Base-by-base conservation (phyloP, 2,329 filamentous ascomycete genomes). In the Penicillium crustosum region DNA sequence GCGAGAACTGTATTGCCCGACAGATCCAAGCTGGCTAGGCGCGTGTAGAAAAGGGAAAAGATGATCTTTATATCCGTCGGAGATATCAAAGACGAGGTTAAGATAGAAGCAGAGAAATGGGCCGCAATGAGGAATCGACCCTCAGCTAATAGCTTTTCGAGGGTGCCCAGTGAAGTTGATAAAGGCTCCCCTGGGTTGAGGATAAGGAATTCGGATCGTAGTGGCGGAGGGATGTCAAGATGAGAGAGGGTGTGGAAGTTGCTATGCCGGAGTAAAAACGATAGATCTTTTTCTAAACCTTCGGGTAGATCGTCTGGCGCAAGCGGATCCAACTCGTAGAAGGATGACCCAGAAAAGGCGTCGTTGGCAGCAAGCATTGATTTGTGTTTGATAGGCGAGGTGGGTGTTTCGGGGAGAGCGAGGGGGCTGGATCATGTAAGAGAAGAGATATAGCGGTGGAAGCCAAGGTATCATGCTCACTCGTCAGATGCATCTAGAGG, bases 71-170 rank as follows among this genome's bases (percentile, higher is more conserved):
- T 78, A 70, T 93, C 86, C 0, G 73, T 76, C 9, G 75, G 70
- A 8, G 70, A 70, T 35, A 78, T 68, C 23, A 72, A 49, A 4
- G 77, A 71, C 0, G 79, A 77, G 1, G 79, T 78, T 45, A 80
- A 61, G 15, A 79, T 73, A 3, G 71, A 66, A 35, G 70, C 76
- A 39, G 75, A 70, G 21, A 84, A 68, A 57, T 79, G 73, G 59
- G 91, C 91, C 8, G 91, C 90, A 17, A 87, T 85, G 59, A 93
- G 86, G 76, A 93, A 97, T 72, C 94, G 89, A 49, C 92, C 91
- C 2, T 81, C 77, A 0, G 83, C 76, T 7, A 97, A 78, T 3
- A 97, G 84, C 2, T 83, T 81, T 19, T 85, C 78, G 31, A 97
- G 82, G 3, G 65, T 68, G 35, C 66, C 58, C 25, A 79, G 68